These are phyloP conservation scores for Perkinsus olseni DNA, from an alignment of 169 alveolate species.

Conservation along the genomic window DNA sequence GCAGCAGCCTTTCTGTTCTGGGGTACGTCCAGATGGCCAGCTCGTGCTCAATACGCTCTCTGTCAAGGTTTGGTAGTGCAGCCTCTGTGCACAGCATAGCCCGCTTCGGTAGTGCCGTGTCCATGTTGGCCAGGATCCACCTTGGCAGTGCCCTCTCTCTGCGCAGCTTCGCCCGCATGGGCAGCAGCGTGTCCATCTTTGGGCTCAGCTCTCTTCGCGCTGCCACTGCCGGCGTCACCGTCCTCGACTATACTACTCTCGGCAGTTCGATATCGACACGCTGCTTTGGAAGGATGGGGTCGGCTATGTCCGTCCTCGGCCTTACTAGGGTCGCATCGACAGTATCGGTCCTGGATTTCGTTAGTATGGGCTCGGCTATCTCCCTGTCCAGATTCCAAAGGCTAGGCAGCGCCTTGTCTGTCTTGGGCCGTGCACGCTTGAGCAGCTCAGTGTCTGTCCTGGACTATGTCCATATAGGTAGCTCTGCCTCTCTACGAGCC, in stretches of 20 bases:
- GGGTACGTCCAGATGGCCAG: background rate
- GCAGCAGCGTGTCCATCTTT: background rate
- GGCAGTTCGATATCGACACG: background rate
- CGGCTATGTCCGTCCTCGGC: background rate
- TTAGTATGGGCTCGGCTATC: background rate
- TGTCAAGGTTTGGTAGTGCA: background rate
- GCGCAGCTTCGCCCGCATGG: background rate
- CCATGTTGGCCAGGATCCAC: background rate
- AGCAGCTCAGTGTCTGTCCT: constrained; percentile 5
- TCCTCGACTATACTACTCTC: background rate
- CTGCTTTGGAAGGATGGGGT: background rate
- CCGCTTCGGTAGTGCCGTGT: background rate
- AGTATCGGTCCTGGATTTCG: background rate
- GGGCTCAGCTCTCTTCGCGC: background rate
- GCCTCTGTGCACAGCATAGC: background rate
- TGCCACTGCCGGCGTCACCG: background rate
- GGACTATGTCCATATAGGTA: constrained; percentile 3
- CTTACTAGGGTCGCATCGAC: background rate
- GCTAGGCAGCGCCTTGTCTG: background rate
- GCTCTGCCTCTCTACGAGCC: constrained; percentile 4
- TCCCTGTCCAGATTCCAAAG: background rate
- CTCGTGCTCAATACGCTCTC: background rate
- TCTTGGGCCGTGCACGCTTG: background rate
- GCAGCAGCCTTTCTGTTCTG: background rate
- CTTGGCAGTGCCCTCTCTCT: background rate